Evolutionary conservation across 768 basidiomycete genomes (phyloP).

Genomic region (Lentinula sp.): DNA sequence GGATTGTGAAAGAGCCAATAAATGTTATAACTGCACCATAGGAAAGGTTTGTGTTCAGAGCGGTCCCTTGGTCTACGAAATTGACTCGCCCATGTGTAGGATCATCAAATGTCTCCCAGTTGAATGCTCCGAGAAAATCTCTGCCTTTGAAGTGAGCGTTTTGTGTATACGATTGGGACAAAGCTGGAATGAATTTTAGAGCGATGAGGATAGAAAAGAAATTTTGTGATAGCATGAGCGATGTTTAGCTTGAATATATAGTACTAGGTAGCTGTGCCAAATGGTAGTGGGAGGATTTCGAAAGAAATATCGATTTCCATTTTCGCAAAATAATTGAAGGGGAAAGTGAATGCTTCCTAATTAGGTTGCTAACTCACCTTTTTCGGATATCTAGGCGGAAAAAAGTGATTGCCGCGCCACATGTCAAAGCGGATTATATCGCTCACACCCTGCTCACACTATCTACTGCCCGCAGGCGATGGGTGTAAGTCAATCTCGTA

Average conservation of each 20-base stretch:
- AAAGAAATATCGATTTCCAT: background rate
- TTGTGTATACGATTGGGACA: conserved; percentile 8
- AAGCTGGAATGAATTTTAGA: background rate
- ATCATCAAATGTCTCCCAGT: conserved; percentile 45
- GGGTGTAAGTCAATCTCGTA: too few species aligned
- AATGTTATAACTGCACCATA: conserved; percentile 26
- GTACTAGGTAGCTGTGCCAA: background rate
- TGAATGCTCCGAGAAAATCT: conserved; percentile 41
- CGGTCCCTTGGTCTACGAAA: conserved; percentile 41
- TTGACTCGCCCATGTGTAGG: conserved; percentile 66
- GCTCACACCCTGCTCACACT: too few species aligned
- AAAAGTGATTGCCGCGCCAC: background rate
- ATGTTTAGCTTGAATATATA: background rate
- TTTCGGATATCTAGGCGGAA: background rate
- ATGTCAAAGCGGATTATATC: too few species aligned
- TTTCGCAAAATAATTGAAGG: background rate
- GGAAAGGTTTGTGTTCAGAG: conserved; percentile 36
- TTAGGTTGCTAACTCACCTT: background rate
- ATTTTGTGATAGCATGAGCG: background rate
- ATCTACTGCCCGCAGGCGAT: too few species aligned
- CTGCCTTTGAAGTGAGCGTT: conserved; percentile 17
- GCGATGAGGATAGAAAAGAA: background rate
- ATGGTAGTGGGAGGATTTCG: background rate
- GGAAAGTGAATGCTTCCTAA: background rate
- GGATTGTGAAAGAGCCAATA: background rate